Base-by-base conservation (phyloP, 352 stramenopile genomes). In the Pythium diclinum region DNA sequence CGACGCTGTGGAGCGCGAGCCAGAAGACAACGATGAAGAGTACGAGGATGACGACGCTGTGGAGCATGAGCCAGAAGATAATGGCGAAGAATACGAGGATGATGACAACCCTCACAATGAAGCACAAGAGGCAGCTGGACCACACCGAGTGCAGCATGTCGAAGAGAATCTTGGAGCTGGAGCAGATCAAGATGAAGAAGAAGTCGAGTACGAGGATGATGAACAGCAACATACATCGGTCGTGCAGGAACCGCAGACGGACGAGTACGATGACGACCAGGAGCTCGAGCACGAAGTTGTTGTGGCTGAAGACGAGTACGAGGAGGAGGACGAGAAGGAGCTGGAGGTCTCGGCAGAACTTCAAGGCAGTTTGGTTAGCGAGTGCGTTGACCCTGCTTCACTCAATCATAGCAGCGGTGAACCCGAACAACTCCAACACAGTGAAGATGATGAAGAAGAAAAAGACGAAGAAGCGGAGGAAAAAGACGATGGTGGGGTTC, bases 21-120 rank as follows among this genome's bases (percentile, higher is more conserved):
- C 32, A 19, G 51, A 54, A 0, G 38, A 47, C 16, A 40, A 66
- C 17, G 19, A 52, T 17, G 60, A 66, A 25, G 49, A 56, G 10
- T 28, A 56, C 28, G 33, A 42, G 6, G 30, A 52, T n/a, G 48
- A 59, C 17, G 44, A 25, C n/a, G 14, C 28, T 7, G 33, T 25
- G 6, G 58, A 40, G 21, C 10, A 51, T 4, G 25, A 57, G 3
- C 32, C 30, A 19, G 49, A 53, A 0, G 38, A 47, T 19, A 38
- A 66, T n/a, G 19, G 57, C 9, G 59, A 66, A 28, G 49, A 56
- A 6, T 30, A 56, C 30, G 33, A 42, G 14, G 56, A 62, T 5
- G 33, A 59, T 19, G 33, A 59, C 11, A n/a, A 48, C 7, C 38
- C 56, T 55, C 11, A 33, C 5, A 38, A 42, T 16, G 33, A 58